phyloP scores from a whole-genome alignment of 495 filamentous ascomycete species.

The Cenococcum geophilum region DNA sequence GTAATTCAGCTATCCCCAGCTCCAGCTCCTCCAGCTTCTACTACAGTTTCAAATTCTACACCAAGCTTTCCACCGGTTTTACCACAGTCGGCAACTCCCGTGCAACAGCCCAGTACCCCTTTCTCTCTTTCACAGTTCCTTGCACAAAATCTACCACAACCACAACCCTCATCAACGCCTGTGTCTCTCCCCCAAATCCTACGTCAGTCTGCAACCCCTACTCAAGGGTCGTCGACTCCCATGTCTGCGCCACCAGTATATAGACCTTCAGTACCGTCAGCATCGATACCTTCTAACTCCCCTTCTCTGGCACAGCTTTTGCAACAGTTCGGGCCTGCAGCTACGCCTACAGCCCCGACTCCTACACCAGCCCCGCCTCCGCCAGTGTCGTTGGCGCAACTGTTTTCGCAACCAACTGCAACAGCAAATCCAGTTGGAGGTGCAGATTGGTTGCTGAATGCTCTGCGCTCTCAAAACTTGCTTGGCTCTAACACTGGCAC shows the following conservation, averaged over 20 bases:
- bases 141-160: constrained; percentile 6
- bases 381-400: constrained; percentile 9
- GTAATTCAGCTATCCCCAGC: constrained; percentile 58
- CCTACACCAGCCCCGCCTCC: constrained; percentile 4
- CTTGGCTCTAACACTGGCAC: background rate
- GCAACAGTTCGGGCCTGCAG: constrained; percentile 15
- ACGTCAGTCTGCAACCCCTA: constrained; percentile 6
- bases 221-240: constrained; percentile 12
- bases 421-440: constrained; percentile 2
- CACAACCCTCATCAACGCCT: constrained; percentile 20
- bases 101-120: constrained; percentile 23
- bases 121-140: constrained; percentile 22
- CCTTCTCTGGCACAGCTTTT: constrained; percentile 19
- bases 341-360: constrained; percentile 7
- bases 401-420: constrained; percentile 11
- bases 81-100: constrained; percentile 32
- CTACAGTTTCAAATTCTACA: constrained; percentile 5
- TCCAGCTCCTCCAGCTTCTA: constrained; percentile 25
- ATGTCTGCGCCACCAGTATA: constrained; percentile 30
- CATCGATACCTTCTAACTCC: constrained; percentile 35
- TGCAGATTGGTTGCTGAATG: constrained; percentile 24
- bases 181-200: constrained; percentile 34
- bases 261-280: constrained; percentile 31
- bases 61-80: constrained; percentile 8
- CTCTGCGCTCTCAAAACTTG: constrained; percentile 12